Base-by-base conservation (phyloP, 257 asterid genomes). In the Przewalskia tangutica region DNA sequence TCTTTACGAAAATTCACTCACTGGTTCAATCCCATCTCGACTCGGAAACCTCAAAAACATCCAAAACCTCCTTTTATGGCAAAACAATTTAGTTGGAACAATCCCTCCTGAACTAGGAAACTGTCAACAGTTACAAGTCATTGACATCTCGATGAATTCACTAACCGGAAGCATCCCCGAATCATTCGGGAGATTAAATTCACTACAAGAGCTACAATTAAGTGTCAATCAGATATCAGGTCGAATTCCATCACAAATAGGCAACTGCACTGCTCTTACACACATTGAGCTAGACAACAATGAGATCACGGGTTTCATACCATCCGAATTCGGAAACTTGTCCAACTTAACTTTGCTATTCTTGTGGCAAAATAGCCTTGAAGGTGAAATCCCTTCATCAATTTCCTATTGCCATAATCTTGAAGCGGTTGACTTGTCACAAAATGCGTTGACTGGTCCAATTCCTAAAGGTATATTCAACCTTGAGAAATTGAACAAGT, bases 201-300 rank as follows among this genome's bases (percentile, higher is more conserved):
- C 53, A 5, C 75, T 93, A 11, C 91, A 93, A 44, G 97, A 91
- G 84, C 82, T 93, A 77, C 95, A 90, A 87, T 77, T 91, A 83
- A 93, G 97, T 58, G 93, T 83, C 82, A 93, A 93, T 82, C 93
- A 92, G 79, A 79, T 93, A 36, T 90, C 97, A 0, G 97, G 97
- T 38, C 84, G 81, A 85, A 92, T 93, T 58, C 98, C 97, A 7
- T 27, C 86, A n/a, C 83, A 84, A 18, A 89, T 93, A 1, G 93
- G 98, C 14, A 89, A 90, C 38, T 93, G 97, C 79, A 82, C 87
- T 11, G 89, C 86, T 4, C 80, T 93, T 11, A 91, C 91, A 23
- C 95, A 91, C 75, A 90, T 93, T 58, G 97, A 93, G 87, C 91
- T 93, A 18, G 97, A 92, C 38, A 91, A 93, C 93, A 93, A 93